Base-by-base conservation (phyloP, 2,329 filamentous ascomycete genomes). In the Fusarium succisae region DNA sequence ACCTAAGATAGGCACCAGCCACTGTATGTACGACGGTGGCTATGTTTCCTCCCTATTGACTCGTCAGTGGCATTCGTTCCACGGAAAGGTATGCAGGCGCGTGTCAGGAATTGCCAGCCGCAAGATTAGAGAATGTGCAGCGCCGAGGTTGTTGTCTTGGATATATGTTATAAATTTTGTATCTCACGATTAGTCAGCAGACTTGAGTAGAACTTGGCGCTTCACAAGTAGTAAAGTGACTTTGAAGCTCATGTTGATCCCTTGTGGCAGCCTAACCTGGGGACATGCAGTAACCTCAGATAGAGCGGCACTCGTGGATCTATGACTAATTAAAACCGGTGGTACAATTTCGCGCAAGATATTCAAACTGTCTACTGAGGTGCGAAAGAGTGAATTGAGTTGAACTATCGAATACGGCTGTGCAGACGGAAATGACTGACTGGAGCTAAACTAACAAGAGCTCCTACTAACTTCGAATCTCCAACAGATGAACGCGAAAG, bases 311-410 rank as follows among this genome's bases (percentile, higher is more conserved):
- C 18, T 28, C 3, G 22, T 48, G 3, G 4, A 3, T 7, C 14
- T 0, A 12, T 5, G 5, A 17, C 15, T 0, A 8, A 48, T 3
- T 9, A 17, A n/a, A 7, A 6, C 0, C 0, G 0, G 8, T 17
- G 3, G 3, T 9, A 6, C 1, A 48, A n/a, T 1, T 6, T 22
- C 7, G 14, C 14, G 20, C 24, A 13, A 15, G 1, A 37, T 11
- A 24, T 1, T 3, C 3, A 22, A 8, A 4, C 3, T 17, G n/a
- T 18, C 9, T 9, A 22, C 10, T 26, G 14, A 28, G 20, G 7
- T 15, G 13, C 17, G 3, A 54, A 55, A 2, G 51, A 55, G 15
- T n/a, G 35, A 6, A 28, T 30, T 18, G 15, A 30, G 15, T 30
- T 41, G 1, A 11, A n/a, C 51, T 55, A 41, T 18, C 3, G 20